These are phyloP conservation scores for Aureobasidium sp. DNA, from an alignment of 2,329 filamentous ascomycete species.

Conservation along the genomic window DNA sequence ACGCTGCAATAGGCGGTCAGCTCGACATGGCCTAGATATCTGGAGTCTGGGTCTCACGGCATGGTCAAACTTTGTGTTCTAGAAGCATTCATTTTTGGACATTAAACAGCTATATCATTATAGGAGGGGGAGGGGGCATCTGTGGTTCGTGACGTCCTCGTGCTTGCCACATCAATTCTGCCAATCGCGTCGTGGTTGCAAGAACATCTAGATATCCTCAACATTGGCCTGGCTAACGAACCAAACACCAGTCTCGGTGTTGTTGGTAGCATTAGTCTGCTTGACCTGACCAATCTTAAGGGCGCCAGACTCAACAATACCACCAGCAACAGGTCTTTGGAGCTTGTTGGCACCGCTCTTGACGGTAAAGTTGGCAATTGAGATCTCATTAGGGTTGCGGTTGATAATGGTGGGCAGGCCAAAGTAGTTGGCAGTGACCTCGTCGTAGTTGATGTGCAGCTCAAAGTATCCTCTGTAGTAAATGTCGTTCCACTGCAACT, in stretches of 20 bases:
- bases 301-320: constrained; percentile 49
- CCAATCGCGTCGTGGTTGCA: neutral
- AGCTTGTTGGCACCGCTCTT: constrained; percentile 54
- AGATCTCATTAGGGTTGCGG: constrained; percentile 57
- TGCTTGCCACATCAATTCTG: neutral
- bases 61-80: too few species aligned
- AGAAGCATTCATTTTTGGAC: too few species aligned
- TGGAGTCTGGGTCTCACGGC: too few species aligned
- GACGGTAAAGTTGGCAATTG: constrained; percentile 64
- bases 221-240: constrained; percentile 18
- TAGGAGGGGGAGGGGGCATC: neutral
- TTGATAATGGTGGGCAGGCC: constrained; percentile 53
- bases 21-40: too few species aligned
- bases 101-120: neutral
- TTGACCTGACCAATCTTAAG: constrained; percentile 43
- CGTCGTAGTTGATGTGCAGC: constrained; percentile 50
- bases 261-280: constrained; percentile 31
- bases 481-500: constrained; percentile 65
- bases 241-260: constrained; percentile 28
- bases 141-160: neutral
- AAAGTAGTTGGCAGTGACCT: constrained; percentile 58
- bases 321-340: constrained; percentile 42
- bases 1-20: too few species aligned
- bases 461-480: constrained; percentile 71
- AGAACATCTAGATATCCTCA: neutral